These are phyloP conservation scores for Eimeria falciformis DNA, from an alignment of 169 alveolate genomes.

Conservation along the genomic window DNA sequence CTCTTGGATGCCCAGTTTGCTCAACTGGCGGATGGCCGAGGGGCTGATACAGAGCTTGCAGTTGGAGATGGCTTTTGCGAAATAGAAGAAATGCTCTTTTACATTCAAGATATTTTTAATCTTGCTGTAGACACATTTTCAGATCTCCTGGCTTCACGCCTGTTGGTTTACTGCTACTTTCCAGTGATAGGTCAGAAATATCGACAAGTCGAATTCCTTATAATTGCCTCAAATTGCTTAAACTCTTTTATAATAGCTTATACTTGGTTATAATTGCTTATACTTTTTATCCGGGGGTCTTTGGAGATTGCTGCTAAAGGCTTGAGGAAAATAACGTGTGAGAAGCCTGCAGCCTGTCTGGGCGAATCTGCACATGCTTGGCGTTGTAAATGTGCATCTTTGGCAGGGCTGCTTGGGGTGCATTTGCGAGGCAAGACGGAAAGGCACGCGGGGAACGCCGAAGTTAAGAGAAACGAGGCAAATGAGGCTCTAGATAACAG, in stretches of 20 bases:
- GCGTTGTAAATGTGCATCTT: background rate
- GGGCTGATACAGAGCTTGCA: conserved; percentile 9
- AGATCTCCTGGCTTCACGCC: conserved; percentile 62
- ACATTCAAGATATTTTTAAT: conserved; percentile 74
- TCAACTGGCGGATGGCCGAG: conserved; percentile 7
- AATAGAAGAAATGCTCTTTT: conserved; percentile 67
- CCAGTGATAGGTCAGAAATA: conserved; percentile 53
- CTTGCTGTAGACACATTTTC: conserved; percentile 51
- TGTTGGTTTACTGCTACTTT: conserved; percentile 58
- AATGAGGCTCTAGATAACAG: background rate
- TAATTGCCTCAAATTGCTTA: too few relatives aligned
- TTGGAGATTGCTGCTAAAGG: too few relatives aligned
- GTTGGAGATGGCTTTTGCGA: conserved; percentile 40
- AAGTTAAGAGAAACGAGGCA: background rate
- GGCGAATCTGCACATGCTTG: background rate
- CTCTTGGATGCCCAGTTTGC: conserved; percentile 55
- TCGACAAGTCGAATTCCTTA: too few relatives aligned
- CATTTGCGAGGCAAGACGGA: background rate
- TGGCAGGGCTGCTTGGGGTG: conserved; percentile 25
- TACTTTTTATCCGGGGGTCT: too few relatives aligned
- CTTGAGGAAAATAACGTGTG: too few relatives aligned
- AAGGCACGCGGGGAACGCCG: background rate
- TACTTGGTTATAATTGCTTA: too few relatives aligned
- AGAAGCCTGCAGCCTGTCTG: too few relatives aligned
- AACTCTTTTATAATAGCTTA: too few relatives aligned